Conservation (phyloP, 106 monocot species). For the Triglochin maritima region DNA sequence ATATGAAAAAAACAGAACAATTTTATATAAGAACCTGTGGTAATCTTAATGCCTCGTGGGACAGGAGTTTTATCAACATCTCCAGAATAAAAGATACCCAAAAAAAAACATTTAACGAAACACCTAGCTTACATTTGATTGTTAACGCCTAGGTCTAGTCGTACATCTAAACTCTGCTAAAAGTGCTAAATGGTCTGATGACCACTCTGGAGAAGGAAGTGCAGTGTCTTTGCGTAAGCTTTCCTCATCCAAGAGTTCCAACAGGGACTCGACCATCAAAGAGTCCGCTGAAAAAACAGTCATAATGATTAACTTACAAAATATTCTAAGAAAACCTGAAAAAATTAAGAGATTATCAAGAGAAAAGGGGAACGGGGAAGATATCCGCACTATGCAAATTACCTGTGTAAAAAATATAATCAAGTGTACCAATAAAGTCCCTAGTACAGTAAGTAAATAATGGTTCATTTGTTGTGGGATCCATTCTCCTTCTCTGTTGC, state of each 20-base stretch:
- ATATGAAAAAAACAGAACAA: no score
- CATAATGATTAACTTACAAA: no score
- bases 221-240: slow-evolving; percentile 84
- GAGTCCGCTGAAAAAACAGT: slow-evolving; percentile 63
- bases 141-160: slow-evolving; percentile 52
- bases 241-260: slow-evolving; percentile 93
- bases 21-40: no score
- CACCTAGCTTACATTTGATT: background rate
- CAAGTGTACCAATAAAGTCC: slow-evolving; percentile 81
- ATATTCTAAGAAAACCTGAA: background rate
- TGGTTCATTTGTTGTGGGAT: slow-evolving; percentile 76
- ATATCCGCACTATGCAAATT: background rate
- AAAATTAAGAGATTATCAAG: background rate
- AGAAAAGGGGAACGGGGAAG: background rate
- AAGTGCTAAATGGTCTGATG: slow-evolving; percentile 95
- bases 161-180: slow-evolving; percentile 87
- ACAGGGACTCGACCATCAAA: slow-evolving; percentile 70
- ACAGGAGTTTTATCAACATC: no score
- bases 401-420: slow-evolving; percentile 99
- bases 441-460: slow-evolving; percentile 84
- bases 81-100: background rate
- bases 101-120: background rate
- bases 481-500: slow-evolving; percentile 66
- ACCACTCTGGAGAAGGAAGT: slow-evolving; percentile 96
- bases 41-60: no score